These are phyloP conservation scores for Penicillium sp. DNA, from an alignment of 2,329 filamentous ascomycete species.

Conservation along the genomic window DNA sequence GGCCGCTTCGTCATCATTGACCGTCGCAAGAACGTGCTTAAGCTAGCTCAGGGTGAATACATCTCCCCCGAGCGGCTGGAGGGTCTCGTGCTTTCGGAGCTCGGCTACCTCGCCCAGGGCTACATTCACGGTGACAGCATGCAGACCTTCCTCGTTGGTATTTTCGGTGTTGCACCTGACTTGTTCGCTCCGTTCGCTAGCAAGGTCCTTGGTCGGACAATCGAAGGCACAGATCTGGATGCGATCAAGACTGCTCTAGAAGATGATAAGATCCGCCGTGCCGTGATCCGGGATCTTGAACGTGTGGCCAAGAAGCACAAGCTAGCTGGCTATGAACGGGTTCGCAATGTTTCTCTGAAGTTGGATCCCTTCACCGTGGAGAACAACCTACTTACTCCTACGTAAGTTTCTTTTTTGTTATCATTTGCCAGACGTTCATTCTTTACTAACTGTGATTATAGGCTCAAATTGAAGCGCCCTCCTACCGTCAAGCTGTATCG, in stretches of 20 bases:
- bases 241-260: conserved; percentile 67
- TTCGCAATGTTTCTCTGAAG: conserved; percentile 71
- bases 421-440: background rate
- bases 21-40: conserved; percentile 98
- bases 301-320: conserved; percentile 77
- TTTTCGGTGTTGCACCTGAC: conserved; percentile 86
- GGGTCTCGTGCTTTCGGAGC: conserved; percentile 85
- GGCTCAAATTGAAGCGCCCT: conserved; percentile 71
- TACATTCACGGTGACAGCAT: conserved; percentile 89
- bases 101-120: conserved; percentile 73
- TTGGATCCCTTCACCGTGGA: conserved; percentile 91
- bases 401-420: conserved; percentile 34
- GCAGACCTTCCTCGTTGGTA: conserved; percentile 77
- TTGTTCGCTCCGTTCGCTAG: conserved; percentile 78
- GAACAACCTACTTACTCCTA: conserved; percentile 71
- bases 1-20: conserved; percentile 93
- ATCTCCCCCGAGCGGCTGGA: conserved; percentile 96
- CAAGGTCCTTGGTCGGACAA: conserved; percentile 69
- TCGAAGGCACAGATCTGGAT: conserved; percentile 64
- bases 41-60: conserved; percentile 96
- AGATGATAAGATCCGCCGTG: conserved; percentile 70
- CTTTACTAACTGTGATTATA: conserved; percentile 35
- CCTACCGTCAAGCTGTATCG: conserved; percentile 65
- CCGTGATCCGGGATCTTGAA: conserved; percentile 77
- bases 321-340: conserved; percentile 87